Evolutionary conservation across 164 flowering plant genomes (phyloP).

Genomic region (Litsea cubeba): DNA sequence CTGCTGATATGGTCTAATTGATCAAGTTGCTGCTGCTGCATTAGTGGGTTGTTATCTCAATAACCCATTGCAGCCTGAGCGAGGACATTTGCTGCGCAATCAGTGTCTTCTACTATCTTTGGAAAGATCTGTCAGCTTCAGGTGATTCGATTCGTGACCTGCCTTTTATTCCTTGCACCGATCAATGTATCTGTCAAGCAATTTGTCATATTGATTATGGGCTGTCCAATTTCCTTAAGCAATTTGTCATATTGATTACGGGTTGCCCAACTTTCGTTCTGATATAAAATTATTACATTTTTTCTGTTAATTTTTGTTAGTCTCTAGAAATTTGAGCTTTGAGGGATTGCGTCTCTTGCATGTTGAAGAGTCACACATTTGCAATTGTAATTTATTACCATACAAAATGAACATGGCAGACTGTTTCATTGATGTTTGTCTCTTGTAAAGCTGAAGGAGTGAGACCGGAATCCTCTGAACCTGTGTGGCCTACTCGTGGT

Average conservation of each 20-base stretch:
- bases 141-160: background rate
- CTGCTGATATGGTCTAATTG: slow-evolving; percentile 7
- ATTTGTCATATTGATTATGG: background rate
- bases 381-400: too few species aligned
- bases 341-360: too few species aligned
- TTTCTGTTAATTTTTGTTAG: too few species aligned
- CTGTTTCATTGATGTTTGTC: too few species aligned
- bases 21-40: slow-evolving; percentile 3
- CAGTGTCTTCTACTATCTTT: background rate
- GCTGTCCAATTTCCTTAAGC: background rate
- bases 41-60: background rate
- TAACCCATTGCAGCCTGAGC: background rate
- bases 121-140: background rate
- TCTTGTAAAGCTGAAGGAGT: too few species aligned
- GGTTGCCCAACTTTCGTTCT: too few species aligned
- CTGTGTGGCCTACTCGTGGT: too few species aligned
- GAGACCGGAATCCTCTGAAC: too few species aligned
- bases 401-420: too few species aligned
- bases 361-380: too few species aligned
- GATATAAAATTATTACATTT: background rate
- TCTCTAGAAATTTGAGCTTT: too few species aligned
- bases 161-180: background rate
- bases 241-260: background rate
- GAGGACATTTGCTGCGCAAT: background rate
- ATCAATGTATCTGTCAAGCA: background rate